Evolutionary conservation across 2,329 filamentous ascomycete species (phyloP).

Genomic region (Penicillium oxalicum): DNA sequence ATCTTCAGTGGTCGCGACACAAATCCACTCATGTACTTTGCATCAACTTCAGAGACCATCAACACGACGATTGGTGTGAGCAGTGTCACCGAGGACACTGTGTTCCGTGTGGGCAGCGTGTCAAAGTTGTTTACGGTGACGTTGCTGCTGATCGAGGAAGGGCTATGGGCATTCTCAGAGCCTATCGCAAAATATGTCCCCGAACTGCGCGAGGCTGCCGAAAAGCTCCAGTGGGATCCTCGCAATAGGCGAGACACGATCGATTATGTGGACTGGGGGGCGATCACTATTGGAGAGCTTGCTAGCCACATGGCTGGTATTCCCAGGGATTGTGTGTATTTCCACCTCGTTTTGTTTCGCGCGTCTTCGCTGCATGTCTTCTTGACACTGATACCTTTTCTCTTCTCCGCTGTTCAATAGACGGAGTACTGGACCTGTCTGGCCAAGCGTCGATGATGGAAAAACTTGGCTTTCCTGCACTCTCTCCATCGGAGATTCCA

Average conservation of each 20-base stretch:
- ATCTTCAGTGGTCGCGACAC: conserved; percentile 5
- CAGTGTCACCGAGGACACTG: conserved; percentile 36
- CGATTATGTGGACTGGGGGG: conserved; percentile 27
- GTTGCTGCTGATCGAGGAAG: conserved; percentile 27
- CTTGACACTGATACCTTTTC: too few relatives aligned
- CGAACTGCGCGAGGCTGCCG: conserved; percentile 13
- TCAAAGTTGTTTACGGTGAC: conserved; percentile 42
- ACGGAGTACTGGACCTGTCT: conserved; percentile 11
- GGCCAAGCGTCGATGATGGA: conserved; percentile 4
- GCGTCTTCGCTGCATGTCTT: not conserved
- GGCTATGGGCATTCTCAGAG: conserved; percentile 15
- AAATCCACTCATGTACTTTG: conserved; percentile 1
- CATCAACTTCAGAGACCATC: conserved; percentile 2
- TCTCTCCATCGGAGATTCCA: conserved; percentile 6
- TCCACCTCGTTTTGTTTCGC: not conserved
- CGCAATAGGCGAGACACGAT: conserved; percentile 11
- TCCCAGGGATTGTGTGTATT: conserved; percentile 30
- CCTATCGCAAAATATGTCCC: conserved; percentile 23
- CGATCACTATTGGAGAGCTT: conserved; percentile 35
- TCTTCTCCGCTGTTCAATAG: not conserved
- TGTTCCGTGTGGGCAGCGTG: conserved; percentile 41
- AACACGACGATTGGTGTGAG: conserved; percentile 9
- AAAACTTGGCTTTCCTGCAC: conserved; percentile 10
- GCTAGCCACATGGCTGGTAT: conserved; percentile 36
- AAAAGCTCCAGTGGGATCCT: not conserved